Base-by-base conservation (phyloP, 192 early-diverging fungal genomes). In the Coemansia sp. region DNA sequence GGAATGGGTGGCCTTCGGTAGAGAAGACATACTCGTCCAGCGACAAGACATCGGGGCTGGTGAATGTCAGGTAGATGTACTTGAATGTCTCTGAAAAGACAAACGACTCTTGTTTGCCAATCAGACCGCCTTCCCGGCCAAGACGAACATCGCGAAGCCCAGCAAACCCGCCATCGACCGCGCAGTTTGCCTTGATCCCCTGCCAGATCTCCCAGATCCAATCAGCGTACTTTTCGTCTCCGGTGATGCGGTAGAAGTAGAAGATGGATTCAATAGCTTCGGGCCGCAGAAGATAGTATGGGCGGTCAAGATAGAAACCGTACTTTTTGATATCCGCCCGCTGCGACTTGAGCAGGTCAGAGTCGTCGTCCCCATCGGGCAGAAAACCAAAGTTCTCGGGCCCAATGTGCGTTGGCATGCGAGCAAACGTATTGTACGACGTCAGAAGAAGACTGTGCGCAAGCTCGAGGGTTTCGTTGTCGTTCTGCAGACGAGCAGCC, bases 11-110 rank as follows among this genome's bases (percentile, higher is more conserved):
- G 19, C 93, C 95, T 74, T 97, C 97, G 9, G 97, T 99, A 61
- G 95, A 97, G 80, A 98, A 93, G 4, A 98, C 91, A 78, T 90
- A 96, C 66, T 93, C 78, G 70, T 94, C 91, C 61, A 96, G 82
- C 43, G 91, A 85, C 51, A 94, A 77, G 39, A 86, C 78, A 69
- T 89, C 77, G 43, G 88, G 83, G 22, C 88, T 78, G 42, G 85
- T 81, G 68, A 94, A 97, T 41, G 95, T 84, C 71, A 98, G 72
- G 69, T 93, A 98, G 12, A 95, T 80, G 76, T 99, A 99, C 83
- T 99, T 99, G 77, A 99, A 87, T 7, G 95, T 96, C 75, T 99
- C 97, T 8, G 95, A 92, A 68, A 97, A 87, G 63, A 98, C 93
- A 79, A 95, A 98, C 60, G 88, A 89, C 66, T 86, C 85, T 61